Evolutionary conservation across 805 yeast genomes (phyloP).

Genomic region (Barnettozyma vustinii): DNA sequence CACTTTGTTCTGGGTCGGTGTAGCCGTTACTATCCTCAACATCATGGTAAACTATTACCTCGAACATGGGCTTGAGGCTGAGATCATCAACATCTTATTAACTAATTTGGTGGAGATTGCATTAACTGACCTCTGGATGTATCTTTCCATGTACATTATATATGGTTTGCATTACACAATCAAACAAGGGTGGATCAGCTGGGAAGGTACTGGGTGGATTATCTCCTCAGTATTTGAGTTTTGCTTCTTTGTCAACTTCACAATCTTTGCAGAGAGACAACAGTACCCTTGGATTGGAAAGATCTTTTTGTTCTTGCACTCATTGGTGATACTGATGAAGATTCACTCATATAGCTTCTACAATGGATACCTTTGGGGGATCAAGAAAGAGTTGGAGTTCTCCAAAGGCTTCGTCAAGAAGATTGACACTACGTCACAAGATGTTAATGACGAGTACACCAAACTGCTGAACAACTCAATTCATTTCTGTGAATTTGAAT

Average conservation of each 20-base stretch:
- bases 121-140: constrained; percentile 70
- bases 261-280: constrained; percentile 48
- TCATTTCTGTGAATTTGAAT: constrained; percentile 67
- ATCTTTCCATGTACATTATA: constrained; percentile 56
- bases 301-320: constrained; percentile 74
- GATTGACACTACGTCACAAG: constrained; percentile 26
- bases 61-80: constrained; percentile 43
- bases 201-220: constrained; percentile 64
- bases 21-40: constrained; percentile 36
- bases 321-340: constrained; percentile 87
- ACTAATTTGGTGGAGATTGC: constrained; percentile 65
- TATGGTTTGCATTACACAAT: constrained; percentile 54
- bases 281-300: constrained; percentile 86
- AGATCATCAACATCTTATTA: constrained; percentile 51
- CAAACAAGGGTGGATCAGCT: constrained; percentile 39
- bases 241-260: constrained; percentile 44
- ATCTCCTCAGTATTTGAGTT: constrained; percentile 56
- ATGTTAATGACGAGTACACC: constrained; percentile 17
- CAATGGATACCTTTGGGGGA: constrained; percentile 83
- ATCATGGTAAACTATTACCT: constrained; percentile 49
- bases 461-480: constrained; percentile 40
- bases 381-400: constrained; percentile 46
- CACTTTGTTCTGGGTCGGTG: constrained; percentile 71
- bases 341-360: constrained; percentile 90
- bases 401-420: constrained; percentile 41